Conservation (phyloP, 2,329 filamentous ascomycete genomes). For the Cercospora zeae-maydis region DNA sequence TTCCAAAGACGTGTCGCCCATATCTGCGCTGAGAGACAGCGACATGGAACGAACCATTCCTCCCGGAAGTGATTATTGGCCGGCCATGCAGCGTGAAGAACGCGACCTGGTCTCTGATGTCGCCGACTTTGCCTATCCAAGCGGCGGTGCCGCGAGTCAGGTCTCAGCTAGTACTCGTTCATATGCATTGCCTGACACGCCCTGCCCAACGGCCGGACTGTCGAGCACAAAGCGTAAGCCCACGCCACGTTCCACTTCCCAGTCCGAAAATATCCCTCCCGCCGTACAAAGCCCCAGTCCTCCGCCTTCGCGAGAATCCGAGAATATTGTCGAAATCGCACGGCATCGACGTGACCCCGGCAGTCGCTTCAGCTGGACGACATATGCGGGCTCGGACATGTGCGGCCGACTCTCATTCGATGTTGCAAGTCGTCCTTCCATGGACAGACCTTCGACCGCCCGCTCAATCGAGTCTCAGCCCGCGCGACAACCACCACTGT, state of each 20-base stretch:
- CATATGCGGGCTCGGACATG: constrained; percentile 27
- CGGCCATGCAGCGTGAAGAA: constrained; percentile 10
- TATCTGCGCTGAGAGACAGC: constrained; percentile 24
- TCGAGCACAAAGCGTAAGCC: constrained; percentile 31
- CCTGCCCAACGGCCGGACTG: constrained; percentile 10
- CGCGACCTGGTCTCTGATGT: constrained; percentile 28
- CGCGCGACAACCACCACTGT: constrained; percentile 6
- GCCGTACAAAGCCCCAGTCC: constrained; percentile 17
- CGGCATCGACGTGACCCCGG: constrained; percentile 14
- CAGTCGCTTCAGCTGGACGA: constrained; percentile 38
- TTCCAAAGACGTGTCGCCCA: constrained; percentile 9
- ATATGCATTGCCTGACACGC: constrained; percentile 11
- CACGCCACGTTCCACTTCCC: constrained; percentile 19
- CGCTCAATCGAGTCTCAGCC: constrained; percentile 3
- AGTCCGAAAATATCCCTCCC: constrained; percentile 26
- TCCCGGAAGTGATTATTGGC: constrained; percentile 12
- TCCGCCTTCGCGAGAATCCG: constrained; percentile 17
- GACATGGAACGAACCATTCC: constrained; percentile 18
- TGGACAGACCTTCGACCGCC: constrained; percentile 16
- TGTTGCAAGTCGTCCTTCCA: constrained; percentile 18
- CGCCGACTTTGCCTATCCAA: constrained; percentile 8
- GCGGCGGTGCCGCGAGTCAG: constrained; percentile 1
- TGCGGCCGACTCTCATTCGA: constrained; percentile 19
- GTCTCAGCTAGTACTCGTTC: constrained; percentile 10
- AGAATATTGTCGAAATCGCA: constrained; percentile 11